Evolutionary conservation across 768 basidiomycete genomes (phyloP).

Genomic region (Pleurotus salmoneostramineus): DNA sequence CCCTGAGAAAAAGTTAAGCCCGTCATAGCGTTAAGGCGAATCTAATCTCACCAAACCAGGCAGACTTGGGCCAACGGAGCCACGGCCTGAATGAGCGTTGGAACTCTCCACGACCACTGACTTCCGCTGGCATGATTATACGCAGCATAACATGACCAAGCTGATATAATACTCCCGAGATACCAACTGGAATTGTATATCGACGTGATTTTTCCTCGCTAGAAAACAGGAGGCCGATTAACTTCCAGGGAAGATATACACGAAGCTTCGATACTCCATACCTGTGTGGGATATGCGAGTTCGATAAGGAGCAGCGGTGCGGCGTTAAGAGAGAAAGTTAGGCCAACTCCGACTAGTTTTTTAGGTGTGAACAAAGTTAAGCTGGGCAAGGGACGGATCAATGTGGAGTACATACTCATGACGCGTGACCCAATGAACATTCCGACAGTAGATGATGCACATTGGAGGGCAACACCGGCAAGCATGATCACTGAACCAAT

Average conservation of each 20-base stretch:
- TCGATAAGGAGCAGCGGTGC: conserved; percentile 63
- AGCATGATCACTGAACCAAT: conserved; percentile 63
- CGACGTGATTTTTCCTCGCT: conserved; percentile 55
- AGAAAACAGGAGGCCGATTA: neutral
- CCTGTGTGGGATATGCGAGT: conserved; percentile 69
- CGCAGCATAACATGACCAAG: conserved; percentile 43
- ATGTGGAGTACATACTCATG: conserved; percentile 31
- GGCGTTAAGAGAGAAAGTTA: conserved; percentile 58
- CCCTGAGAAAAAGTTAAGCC: conserved; percentile 30
- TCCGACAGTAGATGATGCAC: conserved; percentile 37
- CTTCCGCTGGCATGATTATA: conserved; percentile 32
- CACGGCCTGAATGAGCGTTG: conserved; percentile 58
- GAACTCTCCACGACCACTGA: conserved; percentile 63
- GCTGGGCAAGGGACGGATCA: neutral
- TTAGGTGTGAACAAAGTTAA: neutral
- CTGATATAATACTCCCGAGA: conserved; percentile 62
- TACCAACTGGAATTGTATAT: conserved; percentile 77
- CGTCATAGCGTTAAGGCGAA: neutral
- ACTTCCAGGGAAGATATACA: neutral
- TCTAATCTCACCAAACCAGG: conserved; percentile 42
- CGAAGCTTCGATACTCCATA: conserved; percentile 16
- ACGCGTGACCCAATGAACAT: conserved; percentile 58
- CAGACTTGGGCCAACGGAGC: conserved; percentile 53
- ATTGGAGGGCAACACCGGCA: conserved; percentile 56
- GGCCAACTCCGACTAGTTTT: conserved; percentile 54